phyloP scores from a whole-genome alignment of 2,329 filamentous ascomycete genomes.

The Pezicula neosporulosa region DNA sequence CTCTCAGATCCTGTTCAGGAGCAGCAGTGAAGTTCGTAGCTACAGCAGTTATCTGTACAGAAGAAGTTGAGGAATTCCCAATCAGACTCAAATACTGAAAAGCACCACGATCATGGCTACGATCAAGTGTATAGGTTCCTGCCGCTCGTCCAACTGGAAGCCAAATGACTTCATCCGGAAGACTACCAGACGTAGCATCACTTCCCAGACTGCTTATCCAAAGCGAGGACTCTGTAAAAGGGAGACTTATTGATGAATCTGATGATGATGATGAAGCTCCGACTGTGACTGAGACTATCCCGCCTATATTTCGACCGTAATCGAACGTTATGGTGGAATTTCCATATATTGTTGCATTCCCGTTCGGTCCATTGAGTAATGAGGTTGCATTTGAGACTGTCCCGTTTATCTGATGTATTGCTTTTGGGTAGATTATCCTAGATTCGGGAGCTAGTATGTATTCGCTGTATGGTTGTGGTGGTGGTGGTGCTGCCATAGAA shows the following conservation, averaged over 20 bases:
- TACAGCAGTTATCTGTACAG: constrained; percentile 31
- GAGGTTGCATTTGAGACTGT: constrained; percentile 21
- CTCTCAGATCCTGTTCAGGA: constrained; percentile 32
- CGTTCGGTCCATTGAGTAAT: constrained; percentile 1
- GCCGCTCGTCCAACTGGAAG: constrained; percentile 26
- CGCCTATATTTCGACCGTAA: constrained; percentile 35
- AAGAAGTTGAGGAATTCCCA: constrained; percentile 37
- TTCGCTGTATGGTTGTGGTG: constrained; percentile 24
- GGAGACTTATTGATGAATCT: too few relatives aligned
- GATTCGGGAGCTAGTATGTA: constrained; percentile 31
- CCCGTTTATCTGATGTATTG: constrained; percentile 27
- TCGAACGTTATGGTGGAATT: constrained; percentile 35
- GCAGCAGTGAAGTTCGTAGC: constrained; percentile 39
- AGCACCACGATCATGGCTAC: constrained; percentile 37
- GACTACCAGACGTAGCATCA: too few relatives aligned
- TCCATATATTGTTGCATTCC: constrained; percentile 17
- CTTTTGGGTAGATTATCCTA: constrained; percentile 21
- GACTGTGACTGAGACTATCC: constrained; percentile 33
- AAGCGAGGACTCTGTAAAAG: too few relatives aligned
- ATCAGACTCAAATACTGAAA: constrained; percentile 43
- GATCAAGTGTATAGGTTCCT: constrained; percentile 37
- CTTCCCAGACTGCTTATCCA: too few relatives aligned
- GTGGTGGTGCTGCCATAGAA: constrained; percentile 11
- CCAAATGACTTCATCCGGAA: too few relatives aligned
- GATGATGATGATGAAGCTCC: too few relatives aligned